Conservation (phyloP, 2,329 filamentous ascomycete genomes). For the Calonectria crousiana region DNA sequence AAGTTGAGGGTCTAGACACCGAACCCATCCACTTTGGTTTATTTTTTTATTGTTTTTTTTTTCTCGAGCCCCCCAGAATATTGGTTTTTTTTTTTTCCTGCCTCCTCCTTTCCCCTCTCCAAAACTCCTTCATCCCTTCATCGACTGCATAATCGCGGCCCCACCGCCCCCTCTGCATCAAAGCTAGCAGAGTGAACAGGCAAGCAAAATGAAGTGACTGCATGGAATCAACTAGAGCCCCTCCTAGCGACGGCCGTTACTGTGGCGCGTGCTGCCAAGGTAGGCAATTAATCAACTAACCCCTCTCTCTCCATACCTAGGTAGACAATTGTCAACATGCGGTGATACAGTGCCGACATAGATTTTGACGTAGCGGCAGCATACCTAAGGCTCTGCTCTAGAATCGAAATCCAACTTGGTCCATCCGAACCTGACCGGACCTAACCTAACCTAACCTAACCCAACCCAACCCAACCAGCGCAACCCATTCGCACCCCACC, state of each 20-base stretch:
- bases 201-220: conserved; percentile 12
- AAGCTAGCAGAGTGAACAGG: conserved; percentile 2
- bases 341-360: conserved; percentile 7
- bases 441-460: conserved; percentile 9
- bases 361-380: neutral
- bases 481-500: conserved; percentile 15
- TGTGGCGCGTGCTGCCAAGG: conserved; percentile 6
- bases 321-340: conserved; percentile 13
- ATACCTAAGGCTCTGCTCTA: conserved; percentile 18
- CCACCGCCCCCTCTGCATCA: conserved; percentile 38
- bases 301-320: conserved; percentile 5
- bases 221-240: conserved; percentile 10
- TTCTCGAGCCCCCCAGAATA: neutral
- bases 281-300: conserved; percentile 15
- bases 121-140: conserved; percentile 17
- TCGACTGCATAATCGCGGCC: conserved; percentile 40
- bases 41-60: neutral
- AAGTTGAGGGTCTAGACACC: neutral
- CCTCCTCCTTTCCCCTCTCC: conserved; percentile 3
- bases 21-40: neutral
- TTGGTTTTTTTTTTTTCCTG: neutral
- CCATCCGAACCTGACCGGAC: conserved; percentile 5
- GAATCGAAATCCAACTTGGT: conserved; percentile 12
- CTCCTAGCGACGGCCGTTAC: conserved; percentile 8
- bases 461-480: conserved; percentile 8